A percentile compares a stretch with the other conserved stretches of the same genome.
Conservation (phyloP, 805 yeast genomes). For the Ogataea ganodermae region DNA sequence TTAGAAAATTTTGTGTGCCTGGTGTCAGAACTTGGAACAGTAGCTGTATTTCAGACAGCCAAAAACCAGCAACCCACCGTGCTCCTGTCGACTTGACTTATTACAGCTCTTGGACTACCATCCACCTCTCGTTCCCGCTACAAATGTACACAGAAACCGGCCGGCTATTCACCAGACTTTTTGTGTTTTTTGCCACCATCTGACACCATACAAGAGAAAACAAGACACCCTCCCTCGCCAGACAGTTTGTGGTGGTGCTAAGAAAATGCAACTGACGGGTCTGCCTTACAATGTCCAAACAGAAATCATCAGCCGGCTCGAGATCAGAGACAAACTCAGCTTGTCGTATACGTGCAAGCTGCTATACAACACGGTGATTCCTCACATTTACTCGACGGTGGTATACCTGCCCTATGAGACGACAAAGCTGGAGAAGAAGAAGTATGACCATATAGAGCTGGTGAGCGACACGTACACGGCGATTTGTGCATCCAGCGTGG, state of each 20-base stretch:
- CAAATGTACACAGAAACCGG: slow-evolving; percentile 8
- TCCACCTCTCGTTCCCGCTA: neutral
- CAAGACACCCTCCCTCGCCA: neutral
- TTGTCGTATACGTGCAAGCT: slow-evolving; percentile 23
- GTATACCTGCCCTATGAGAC: slow-evolving; percentile 14
- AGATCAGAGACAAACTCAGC: slow-evolving; percentile 20
- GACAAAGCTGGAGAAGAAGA: slow-evolving; percentile 12
- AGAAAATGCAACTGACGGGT: slow-evolving; percentile 22
- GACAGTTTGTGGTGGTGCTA: neutral
- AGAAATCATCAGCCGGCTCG: slow-evolving; percentile 21
- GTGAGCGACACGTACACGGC: slow-evolving; percentile 23
- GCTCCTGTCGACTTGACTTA: no score
- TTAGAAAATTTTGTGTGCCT: no score
- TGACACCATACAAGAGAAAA: neutral
- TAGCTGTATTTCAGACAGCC: no score
- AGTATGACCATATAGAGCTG: slow-evolving; percentile 17
- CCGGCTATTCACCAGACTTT: neutral
- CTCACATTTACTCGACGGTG: slow-evolving; percentile 25
- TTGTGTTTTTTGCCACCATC: neutral
- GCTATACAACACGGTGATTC: slow-evolving; percentile 25
- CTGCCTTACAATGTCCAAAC: slow-evolving; percentile 30
- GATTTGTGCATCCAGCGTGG: slow-evolving; percentile 16
- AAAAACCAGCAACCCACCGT: no score
- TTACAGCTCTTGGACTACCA: neutral
- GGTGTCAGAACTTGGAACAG: no score